Evolutionary conservation across 306 rosid genomes (phyloP).

Genomic region (Malus sylvestris): DNA sequence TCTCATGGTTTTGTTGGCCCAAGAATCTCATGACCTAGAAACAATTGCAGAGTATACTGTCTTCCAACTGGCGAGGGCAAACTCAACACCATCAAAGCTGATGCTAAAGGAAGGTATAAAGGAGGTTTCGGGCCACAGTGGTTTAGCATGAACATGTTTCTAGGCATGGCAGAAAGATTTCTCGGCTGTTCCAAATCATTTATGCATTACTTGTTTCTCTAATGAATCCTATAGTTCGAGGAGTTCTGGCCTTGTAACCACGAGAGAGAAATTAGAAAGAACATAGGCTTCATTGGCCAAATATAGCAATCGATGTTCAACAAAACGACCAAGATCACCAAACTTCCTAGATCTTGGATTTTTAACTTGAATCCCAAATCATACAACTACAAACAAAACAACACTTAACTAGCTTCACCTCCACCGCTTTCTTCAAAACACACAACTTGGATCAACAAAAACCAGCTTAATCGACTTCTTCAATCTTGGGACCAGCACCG

Average conservation of each 20-base stretch:
- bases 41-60: slow-evolving; percentile 54
- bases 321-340: neutral
- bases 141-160: slow-evolving; percentile 27
- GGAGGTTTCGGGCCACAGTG: slow-evolving; percentile 59
- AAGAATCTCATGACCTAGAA: neutral
- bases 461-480: slow-evolving; percentile 54
- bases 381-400: neutral
- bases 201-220: neutral
- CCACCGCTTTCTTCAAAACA: neutral
- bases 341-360: neutral
- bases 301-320: neutral
- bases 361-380: neutral
- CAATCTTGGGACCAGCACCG: slow-evolving; percentile 74
- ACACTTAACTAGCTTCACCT: neutral
- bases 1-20: neutral
- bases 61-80: slow-evolving; percentile 81
- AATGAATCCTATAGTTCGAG: no score
- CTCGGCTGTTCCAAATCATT: neutral
- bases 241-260: no score
- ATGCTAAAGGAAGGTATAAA: slow-evolving; percentile 85
- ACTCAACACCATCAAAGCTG: slow-evolving; percentile 77
- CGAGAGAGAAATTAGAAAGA: neutral
- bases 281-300: neutral
- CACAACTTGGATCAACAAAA: neutral
- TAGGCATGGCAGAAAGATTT: neutral